Base-by-base conservation (phyloP, 345 rosid genomes). In the Geranium rotundifolium region DNA sequence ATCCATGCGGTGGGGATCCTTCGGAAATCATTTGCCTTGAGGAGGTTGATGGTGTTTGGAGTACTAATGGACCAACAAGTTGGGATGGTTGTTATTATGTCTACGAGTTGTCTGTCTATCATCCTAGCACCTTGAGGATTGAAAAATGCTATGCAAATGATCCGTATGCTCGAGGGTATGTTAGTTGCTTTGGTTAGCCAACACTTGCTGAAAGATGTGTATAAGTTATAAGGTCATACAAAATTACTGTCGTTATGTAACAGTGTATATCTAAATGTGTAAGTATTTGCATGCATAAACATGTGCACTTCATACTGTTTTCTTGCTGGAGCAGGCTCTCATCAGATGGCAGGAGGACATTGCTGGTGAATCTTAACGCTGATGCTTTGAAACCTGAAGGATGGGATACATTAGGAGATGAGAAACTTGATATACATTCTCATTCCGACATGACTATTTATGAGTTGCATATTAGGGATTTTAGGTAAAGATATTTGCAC, bases 131-230 rank as follows among this genome's bases (percentile, higher is more conserved):
- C 63, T 76, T 82, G 73, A 69, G 59, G 63, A 57, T 89, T 62
- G 97, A 92, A 77, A 83, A 82, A 63, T 89, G 96, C 84, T 81
- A 62, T 76, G 91, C 91, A 57, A 89, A 85, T 76, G 99, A 89
- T 86, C 99, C 99, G 69, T 89, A 89, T 77, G 95, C 96, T 61
- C 84, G 87, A 75, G 95, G 97, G 97, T 89, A 86, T 67, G 79
- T 60, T 71, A 60, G 61, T 69, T 67, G 56, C 67, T 72, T 70
- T 69, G 67, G 61, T 62, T 78, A 63, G 72, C 67, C 57, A 64
- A 69, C 71, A 73, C 41, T 73, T 69, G 46, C 37, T 2, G 63
- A 57, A 62, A 72, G 65, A 19, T 46, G 41, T 55, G 62, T 54
- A 49, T 58, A 41, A 23, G 39, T 56, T 66, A 27, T 62, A 58